These are phyloP conservation scores for Malassezia yamatoensis DNA, from an alignment of 1,284 basidiomycete genomes.

Conservation along the genomic window DNA sequence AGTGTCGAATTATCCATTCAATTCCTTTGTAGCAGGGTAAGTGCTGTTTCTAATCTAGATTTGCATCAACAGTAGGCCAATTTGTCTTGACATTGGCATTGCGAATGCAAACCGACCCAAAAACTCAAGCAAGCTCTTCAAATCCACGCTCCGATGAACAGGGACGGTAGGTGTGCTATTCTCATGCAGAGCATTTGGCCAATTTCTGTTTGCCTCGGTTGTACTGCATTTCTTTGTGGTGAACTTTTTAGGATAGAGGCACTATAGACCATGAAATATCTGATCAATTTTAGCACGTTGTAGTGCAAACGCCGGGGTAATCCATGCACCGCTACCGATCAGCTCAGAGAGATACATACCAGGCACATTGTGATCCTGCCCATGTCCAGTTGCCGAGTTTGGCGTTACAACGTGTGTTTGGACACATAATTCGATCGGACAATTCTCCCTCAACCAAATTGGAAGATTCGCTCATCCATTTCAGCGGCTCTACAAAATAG, in stretches of 20 bases:
- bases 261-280: conserved; percentile 13
- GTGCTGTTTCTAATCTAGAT: conserved; percentile 55
- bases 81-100: conserved; percentile 89
- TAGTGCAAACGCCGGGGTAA: conserved; percentile 70
- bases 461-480: conserved; percentile 69
- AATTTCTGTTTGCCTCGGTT: conserved; percentile 86
- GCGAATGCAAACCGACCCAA: conserved; percentile 79
- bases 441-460: conserved; percentile 64
- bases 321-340: conserved; percentile 35
- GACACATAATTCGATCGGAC: conserved; percentile 78
- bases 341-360: conserved; percentile 52
- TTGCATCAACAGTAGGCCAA: conserved; percentile 84
- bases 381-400: conserved; percentile 95
- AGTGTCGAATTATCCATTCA: conserved; percentile 89
- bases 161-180: conserved; percentile 13
- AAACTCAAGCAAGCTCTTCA: conserved; percentile 80
- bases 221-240: conserved; percentile 96
- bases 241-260: conserved; percentile 71
- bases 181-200: conserved; percentile 59
- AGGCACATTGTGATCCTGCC: conserved; percentile 86
- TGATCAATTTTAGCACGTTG: conserved; percentile 82
- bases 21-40: conserved; percentile 89
- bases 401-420: conserved; percentile 72
- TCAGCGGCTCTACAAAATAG: conserved; percentile 94
- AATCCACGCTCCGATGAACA: neutral